Base-by-base conservation (phyloP, 176 grass and related monocot species). In the Raddia guianensis region DNA sequence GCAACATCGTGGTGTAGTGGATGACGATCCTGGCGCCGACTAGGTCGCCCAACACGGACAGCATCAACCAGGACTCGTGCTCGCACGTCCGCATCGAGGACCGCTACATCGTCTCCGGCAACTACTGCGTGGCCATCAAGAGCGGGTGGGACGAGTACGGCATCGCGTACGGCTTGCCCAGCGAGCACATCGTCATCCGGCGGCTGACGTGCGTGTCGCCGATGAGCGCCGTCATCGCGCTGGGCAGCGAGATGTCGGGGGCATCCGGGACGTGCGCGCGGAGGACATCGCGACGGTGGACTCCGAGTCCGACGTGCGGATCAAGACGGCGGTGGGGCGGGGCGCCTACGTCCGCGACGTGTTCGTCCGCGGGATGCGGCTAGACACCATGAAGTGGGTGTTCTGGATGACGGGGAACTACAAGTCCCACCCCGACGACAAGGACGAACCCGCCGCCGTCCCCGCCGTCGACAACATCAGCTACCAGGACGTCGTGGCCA, bases 231-330 rank as follows among this genome's bases (percentile, higher is more conserved):
- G 82, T 90, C 14, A 90, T 98, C 51, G 96, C 96, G 49, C 84
- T 98, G 1, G 96, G 96, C 55, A 98, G 96, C 75, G 96, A 98
- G 92, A 98, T 98, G 96, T 98, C 96, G 0, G 96, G 96, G 96
- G 96, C 10, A 95, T 98, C 81, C 76, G 68, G 19, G 96, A 98
- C 66, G 92, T 98, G 66, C 75, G 96, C 18, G 96, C 86, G 0
- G 96, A 98, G 91, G 96, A 95, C 78, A 86, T 98, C 78, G 84
- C 86, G 10, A 92, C 96, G 27, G 13, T 95, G 18, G 18, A 89
- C 71, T 77, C 96, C 7, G 95, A 98, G 91, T 95, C 92, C 4
- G 95, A 46, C 43, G 95, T 98, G 78, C 84, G 95, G 40, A 93
- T 98, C 88, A 98, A 98, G 88, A 98, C 95, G 2, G 90, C 90